Percentiles rank a stretch among this genome's conserved stretches.
These are phyloP conservation scores for Lentinula edodes DNA, from an alignment of 768 basidiomycete species.

Conservation along the genomic window DNA sequence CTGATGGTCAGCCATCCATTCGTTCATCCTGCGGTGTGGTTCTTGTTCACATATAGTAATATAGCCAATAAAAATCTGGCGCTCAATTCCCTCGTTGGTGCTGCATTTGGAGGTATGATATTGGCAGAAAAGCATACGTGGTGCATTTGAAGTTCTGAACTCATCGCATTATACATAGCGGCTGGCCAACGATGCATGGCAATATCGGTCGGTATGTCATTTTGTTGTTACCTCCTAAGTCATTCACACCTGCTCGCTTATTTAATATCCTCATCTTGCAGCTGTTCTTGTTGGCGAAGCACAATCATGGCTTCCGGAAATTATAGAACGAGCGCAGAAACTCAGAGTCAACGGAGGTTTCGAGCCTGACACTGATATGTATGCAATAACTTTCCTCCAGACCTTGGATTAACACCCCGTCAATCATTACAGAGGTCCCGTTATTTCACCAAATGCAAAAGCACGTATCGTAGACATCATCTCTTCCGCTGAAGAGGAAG, in stretches of 20 bases:
- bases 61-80: conserved; percentile 88
- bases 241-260: not conserved
- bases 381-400: conserved; percentile 10
- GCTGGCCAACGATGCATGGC: conserved; percentile 99
- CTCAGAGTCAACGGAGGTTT: conserved; percentile 90
- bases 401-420: conserved; percentile 3
- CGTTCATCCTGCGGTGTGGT: not conserved
- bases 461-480: conserved; percentile 72
- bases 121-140: not conserved
- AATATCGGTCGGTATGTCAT: conserved; percentile 75
- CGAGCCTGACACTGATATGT: conserved; percentile 82
- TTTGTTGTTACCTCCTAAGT: not conserved
- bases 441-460: conserved; percentile 82
- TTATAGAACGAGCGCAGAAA: conserved; percentile 73
- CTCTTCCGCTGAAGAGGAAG: conserved; percentile 67
- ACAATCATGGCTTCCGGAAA: conserved; percentile 78
- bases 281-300: conserved; percentile 80
- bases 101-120: conserved; percentile 79
- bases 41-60: conserved; percentile 1
- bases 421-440: conserved; percentile 48
- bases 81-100: conserved; percentile 87
- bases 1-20: conserved; percentile 60
- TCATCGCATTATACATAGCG: conserved; percentile 39
- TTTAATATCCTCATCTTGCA: conserved; percentile 13
- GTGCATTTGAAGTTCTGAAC: not conserved